Evolutionary conservation across 345 rosid species (phyloP).

Genomic region (Sisymbrium irio): DNA sequence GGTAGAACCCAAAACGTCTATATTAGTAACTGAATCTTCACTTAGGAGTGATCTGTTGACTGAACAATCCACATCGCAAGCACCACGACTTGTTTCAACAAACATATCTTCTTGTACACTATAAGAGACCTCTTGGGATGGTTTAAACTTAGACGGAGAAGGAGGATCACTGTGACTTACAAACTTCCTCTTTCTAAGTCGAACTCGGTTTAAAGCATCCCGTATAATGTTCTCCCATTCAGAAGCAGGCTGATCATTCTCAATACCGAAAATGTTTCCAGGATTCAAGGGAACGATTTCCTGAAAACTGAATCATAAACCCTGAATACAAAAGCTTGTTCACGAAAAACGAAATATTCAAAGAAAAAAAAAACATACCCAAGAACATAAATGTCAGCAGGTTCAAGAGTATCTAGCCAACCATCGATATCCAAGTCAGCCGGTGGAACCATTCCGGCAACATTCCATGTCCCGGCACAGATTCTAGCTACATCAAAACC

Average conservation of each 20-base stretch:
- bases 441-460: conserved; percentile 66
- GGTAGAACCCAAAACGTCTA: conserved; percentile 14
- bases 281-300: conserved; percentile 90
- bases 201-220: conserved; percentile 57
- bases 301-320: conserved; percentile 57
- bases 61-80: conserved; percentile 49
- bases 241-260: conserved; percentile 67
- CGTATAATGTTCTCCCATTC: conserved; percentile 88
- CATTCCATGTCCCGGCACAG: conserved; percentile 81
- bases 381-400: conserved; percentile 80
- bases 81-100: conserved; percentile 61
- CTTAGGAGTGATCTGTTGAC: conserved; percentile 1
- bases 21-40: conserved; percentile 5
- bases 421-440: conserved; percentile 74
- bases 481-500: conserved; percentile 43
- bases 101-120: conserved; percentile 59
- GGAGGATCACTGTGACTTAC: conserved; percentile 81
- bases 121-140: conserved; percentile 47
- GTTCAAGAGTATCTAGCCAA: conserved; percentile 61
- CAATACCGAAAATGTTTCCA: conserved; percentile 85
- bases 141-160: conserved; percentile 76
- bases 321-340: background rate
- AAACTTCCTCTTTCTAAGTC: conserved; percentile 45
- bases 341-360: background rate
- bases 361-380: conserved; percentile 40